phyloP scores from a whole-genome alignment of 352 stramenopile species.

The Phytophthora ohioensis region DNA sequence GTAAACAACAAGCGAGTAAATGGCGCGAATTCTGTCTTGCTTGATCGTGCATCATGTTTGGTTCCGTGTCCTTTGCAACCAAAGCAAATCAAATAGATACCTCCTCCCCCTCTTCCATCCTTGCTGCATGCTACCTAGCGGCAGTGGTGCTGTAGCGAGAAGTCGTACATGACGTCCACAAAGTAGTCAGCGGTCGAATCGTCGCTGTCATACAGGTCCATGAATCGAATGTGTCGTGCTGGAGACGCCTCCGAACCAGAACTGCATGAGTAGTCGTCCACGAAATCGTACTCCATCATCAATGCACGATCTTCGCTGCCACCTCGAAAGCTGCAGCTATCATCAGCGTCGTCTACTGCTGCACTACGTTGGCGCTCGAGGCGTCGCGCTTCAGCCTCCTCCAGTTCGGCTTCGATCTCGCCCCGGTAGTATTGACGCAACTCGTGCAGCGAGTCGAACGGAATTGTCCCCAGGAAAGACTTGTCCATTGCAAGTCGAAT shows the following conservation, averaged over 20 bases:
- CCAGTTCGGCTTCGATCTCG: slow-evolving; percentile 68
- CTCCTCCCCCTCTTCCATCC: slow-evolving; percentile 2
- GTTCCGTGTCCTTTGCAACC: slow-evolving; percentile 1
- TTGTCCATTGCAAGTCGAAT: slow-evolving; percentile 85
- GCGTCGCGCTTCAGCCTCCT: slow-evolving; percentile 45
- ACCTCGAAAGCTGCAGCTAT: slow-evolving; percentile 34
- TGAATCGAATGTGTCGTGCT: slow-evolving; percentile 67
- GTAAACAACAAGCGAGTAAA: slow-evolving; percentile 18
- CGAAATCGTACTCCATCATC: slow-evolving; percentile 82
- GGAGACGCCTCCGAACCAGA: slow-evolving; percentile 59
- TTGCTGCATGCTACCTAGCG: slow-evolving; percentile 8
- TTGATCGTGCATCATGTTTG: slow-evolving; percentile 19
- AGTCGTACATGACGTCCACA: slow-evolving; percentile 76
- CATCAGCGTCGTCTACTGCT: slow-evolving; percentile 23
- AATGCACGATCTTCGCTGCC: slow-evolving; percentile 42
- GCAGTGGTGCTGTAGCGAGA: slow-evolving; percentile 40
- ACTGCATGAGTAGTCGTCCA: slow-evolving; percentile 67
- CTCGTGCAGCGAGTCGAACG: slow-evolving; percentile 80
- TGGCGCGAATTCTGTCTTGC: slow-evolving; percentile 8
- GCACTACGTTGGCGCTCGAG: slow-evolving; percentile 32
- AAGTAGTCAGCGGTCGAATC: slow-evolving; percentile 63
- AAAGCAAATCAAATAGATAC: slow-evolving; percentile 36
- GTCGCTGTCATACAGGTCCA: slow-evolving; percentile 65
- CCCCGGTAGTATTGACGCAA: slow-evolving; percentile 69
- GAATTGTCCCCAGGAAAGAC: slow-evolving; percentile 77